Base-by-base conservation (phyloP, 208 protist species). In the Leishmania amazonensis region DNA sequence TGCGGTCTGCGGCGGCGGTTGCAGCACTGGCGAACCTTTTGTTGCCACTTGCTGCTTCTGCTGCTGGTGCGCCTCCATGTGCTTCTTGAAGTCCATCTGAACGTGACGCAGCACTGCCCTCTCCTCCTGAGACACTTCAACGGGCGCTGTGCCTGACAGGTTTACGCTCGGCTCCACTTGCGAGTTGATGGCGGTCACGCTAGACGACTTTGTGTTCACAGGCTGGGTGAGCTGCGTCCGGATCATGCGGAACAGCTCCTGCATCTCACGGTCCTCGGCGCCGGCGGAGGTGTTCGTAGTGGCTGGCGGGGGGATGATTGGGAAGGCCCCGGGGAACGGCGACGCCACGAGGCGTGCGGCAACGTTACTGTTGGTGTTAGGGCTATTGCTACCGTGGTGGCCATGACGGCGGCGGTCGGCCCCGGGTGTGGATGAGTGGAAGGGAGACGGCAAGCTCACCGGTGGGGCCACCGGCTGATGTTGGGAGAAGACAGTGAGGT, bases 101-200 rank as follows among this genome's bases (percentile, higher is more conserved):
- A 95, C 75, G 40, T 84, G 86, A 15, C 87, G 88, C 76, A 95
- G 80, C 13, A 88, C 75, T 35, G 87, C 83, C 8, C 91, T 86
- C 68, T 95, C 89, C 5, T 84, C 84, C 53, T 89, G 81, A n/a
- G 85, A 90, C 45, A 95, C 87, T 21, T 87, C 89, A 19, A 95
- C 91, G 51, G 81, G 80, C 17, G 87, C 73, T 21, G 84, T 4
- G 1, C 28, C 40, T 3, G 76, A 21, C 49, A 45, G 45, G 0
- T 24, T 42, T 13, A 3, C 24, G 24, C 38, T 57, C 40, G 47
- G 6, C 67, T 67, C 65, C 51, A 38, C 47, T 40, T 38, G 45
- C 67, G 57, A 51, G 47, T 2, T 42, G 31, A 40, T 40, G 28
- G 72, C 38, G 45, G 21, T 42, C 57, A 72, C 49, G 28, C 58